Percentiles rank a stretch among this genome's conserved stretches.
Conservation (phyloP, 768 basidiomycete genomes). For the Tephrocybe sp. region DNA sequence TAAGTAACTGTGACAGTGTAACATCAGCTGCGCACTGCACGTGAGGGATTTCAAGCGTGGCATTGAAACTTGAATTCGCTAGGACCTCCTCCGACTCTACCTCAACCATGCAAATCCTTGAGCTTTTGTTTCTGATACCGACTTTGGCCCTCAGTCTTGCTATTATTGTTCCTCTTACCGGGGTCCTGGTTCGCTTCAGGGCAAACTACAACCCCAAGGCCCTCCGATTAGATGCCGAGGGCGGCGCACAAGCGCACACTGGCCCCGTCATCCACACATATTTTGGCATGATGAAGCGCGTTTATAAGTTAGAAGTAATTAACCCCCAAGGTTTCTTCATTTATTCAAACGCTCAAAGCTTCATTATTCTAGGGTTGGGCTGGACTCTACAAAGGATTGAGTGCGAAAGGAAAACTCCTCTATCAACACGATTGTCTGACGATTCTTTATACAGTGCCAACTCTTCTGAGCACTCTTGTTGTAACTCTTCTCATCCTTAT, state of each 20-base stretch:
- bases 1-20: no score
- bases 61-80: conserved; percentile 1
- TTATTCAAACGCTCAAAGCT: conserved; percentile 1
- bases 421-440: no score
- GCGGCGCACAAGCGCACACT: conserved; percentile 70
- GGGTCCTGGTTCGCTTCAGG: conserved; percentile 71
- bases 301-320: conserved; percentile 69
- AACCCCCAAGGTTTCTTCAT: not conserved
- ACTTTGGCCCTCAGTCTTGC: conserved; percentile 53
- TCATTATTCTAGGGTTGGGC: conserved; percentile 46
- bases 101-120: conserved; percentile 31
- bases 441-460: conserved; percentile 33
- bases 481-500: conserved; percentile 57
- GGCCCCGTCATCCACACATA: conserved; percentile 76
- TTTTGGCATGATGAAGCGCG: conserved; percentile 70
- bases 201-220: conserved; percentile 87
- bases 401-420: no score
- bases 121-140: conserved; percentile 38
- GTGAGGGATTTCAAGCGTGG: not conserved
- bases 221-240: conserved; percentile 75
- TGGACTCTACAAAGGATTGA: conserved; percentile 81
- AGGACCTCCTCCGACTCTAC: conserved; percentile 11
- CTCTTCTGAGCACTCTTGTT: conserved; percentile 45
- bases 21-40: conserved; percentile 5
- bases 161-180: conserved; percentile 60